Conservation (phyloP, 2,329 filamentous ascomycete species). For the Pestalotiopsis sp. region DNA sequence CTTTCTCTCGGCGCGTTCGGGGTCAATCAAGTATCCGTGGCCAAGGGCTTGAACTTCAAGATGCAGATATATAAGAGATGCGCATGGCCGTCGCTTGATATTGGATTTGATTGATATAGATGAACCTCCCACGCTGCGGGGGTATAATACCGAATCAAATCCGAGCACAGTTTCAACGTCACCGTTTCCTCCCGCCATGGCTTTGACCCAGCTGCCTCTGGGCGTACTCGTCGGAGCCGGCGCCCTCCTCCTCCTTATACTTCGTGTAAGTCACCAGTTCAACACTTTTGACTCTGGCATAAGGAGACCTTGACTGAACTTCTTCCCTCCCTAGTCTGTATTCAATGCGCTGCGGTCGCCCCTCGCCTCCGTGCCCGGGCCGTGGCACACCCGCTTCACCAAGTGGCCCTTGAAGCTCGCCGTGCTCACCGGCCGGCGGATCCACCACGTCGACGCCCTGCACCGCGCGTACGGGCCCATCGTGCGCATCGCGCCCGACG, state of each 20-base stretch:
- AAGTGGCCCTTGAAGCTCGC: neutral
- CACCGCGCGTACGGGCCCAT: slow-evolving; percentile 22
- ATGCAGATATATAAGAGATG: too few species aligned
- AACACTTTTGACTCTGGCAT: neutral
- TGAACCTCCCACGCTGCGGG: neutral
- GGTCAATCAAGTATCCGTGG: too few species aligned
- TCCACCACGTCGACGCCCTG: slow-evolving; percentile 7
- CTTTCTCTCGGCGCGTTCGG: too few species aligned
- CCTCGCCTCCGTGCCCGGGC: slow-evolving; percentile 1
- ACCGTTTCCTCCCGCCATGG: neutral
- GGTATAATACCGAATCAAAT: neutral
- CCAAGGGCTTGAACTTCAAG: too few species aligned
- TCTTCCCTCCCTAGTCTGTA: neutral
- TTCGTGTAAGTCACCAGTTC: neutral
- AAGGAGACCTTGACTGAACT: neutral
- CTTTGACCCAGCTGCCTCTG: neutral
- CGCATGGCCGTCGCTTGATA: too few species aligned
- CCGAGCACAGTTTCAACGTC: neutral
- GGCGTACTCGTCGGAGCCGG: neutral
- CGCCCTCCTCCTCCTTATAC: neutral
- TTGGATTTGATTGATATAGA: too few species aligned
- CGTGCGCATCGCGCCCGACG: slow-evolving; percentile 28
- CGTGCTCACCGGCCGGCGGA: neutral
- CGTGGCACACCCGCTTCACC: slow-evolving; percentile 9
- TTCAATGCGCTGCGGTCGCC: neutral